A percentile compares a stretch with the other conserved stretches of the same genome.
Conservation (phyloP, 768 basidiomycete species). For the Tricholoma furcatifolium region DNA sequence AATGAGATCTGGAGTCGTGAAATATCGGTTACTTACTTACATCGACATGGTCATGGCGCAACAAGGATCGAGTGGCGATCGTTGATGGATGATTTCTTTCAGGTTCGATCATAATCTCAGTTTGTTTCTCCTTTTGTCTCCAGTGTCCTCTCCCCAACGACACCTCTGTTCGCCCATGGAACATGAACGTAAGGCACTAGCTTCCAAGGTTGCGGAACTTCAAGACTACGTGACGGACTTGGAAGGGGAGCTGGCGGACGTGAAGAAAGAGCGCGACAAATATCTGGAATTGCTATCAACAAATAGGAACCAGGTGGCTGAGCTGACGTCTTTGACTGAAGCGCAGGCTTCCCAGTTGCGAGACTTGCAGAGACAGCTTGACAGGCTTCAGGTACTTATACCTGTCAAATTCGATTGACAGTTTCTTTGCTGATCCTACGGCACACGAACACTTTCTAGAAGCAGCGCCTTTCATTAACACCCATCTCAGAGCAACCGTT, state of each 20-base stretch:
- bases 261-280: not conserved
- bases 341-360: not conserved
- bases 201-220: not conserved
- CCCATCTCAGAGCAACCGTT: not conserved
- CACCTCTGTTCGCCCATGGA: not conserved
- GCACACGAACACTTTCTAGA: not conserved
- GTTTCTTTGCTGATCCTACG: not conserved
- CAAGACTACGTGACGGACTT: not conserved
- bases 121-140: not conserved
- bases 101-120: no score
- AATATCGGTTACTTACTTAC: no score
- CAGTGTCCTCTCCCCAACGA: not conserved
- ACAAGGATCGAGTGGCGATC: no score
- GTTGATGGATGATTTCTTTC: no score
- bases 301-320: slow-evolving; percentile 1
- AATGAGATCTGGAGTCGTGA: no score
- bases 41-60: no score
- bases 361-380: slow-evolving; percentile 3
- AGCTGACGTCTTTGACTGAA: not conserved
- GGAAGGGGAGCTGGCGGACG: slow-evolving; percentile 1
- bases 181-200: not conserved
- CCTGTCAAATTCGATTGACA: not conserved
- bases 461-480: not conserved
- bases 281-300: not conserved
- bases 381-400: not conserved